These are phyloP conservation scores for Boletellus sp. DNA, from an alignment of 768 basidiomycete species.

Conservation along the genomic window DNA sequence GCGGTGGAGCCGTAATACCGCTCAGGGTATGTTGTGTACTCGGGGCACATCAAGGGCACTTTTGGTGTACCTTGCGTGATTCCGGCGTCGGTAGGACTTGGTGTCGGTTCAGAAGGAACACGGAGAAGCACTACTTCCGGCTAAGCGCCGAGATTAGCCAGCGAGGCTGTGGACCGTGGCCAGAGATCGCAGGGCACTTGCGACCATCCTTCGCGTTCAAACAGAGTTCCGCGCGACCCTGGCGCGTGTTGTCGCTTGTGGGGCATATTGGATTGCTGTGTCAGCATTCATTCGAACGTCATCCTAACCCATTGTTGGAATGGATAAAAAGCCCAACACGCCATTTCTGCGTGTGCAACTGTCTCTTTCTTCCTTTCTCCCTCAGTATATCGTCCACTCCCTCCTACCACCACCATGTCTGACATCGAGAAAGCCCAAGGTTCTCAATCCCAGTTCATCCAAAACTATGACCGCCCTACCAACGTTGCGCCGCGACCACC, in stretches of 20 bases:
- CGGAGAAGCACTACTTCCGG: no score
- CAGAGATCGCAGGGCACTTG: no score
- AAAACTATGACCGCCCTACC: slow-evolving; percentile 16
- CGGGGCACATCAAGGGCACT: no score
- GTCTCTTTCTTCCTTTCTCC: not conserved
- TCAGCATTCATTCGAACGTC: slow-evolving; percentile 21
- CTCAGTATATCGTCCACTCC: not conserved
- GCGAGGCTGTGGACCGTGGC: no score
- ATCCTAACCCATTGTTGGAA: not conserved
- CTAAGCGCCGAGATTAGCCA: no score
- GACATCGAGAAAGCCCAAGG: slow-evolving; percentile 33
- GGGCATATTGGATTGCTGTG: slow-evolving; percentile 10
- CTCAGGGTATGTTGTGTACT: no score
- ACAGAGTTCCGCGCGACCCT: no score
- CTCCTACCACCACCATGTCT: slow-evolving; percentile 24
- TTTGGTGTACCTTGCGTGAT: no score
- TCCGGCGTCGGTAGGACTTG: no score
- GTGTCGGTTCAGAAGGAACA: no score
- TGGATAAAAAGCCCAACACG: slow-evolving; percentile 14
- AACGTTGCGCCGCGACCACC: slow-evolving; percentile 27
- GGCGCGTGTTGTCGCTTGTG: not conserved
- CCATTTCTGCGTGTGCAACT: not conserved
- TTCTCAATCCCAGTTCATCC: slow-evolving; percentile 18
- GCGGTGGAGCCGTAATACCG: no score
- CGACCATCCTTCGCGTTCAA: no score